Evolutionary conservation across 345 rosid species (phyloP), one percentile per base, ranked within the genome.

Genomic region (Cardamine resedifolia): DNA sequence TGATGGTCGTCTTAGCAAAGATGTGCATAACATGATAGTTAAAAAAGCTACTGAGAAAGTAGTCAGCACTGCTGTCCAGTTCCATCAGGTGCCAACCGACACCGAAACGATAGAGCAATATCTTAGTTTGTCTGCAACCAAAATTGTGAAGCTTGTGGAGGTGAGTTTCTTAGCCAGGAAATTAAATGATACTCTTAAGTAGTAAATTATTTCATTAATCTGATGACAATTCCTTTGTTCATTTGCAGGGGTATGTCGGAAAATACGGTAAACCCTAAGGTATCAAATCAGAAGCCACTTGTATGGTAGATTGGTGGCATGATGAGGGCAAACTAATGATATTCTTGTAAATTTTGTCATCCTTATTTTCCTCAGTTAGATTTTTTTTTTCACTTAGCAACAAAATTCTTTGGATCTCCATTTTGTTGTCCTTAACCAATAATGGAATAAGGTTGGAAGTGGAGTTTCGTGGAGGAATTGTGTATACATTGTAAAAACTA

Each of bases 1-100:
- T 27, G 90, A 86, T 28, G 97, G 98, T 56, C 88, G 73, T 77
- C 85, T 95, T 34, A 87, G 81, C 82, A 90, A 88, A 85, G 94
- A 91, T 44, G 90, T 80, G 15, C 97, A 90, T 80, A 90, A 90
- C 79, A 77, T 71, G 65, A 80, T 90, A 63, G 99, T 87, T 34
- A 95, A 82, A 79, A 91, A 78, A 69, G 82, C 94, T 51, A 77
- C 81, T 52, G 97, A 88, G 41, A 91, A 95, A 80, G 88, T 95
- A 77, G 75, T 91, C 56, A 50, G 82, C 58, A 77, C 86, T 60
- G 79, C 76, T 12, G 52, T 95, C 60, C 86, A 82, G 75, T 74
- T 84, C 27, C 85, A 78, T 71, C 89, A 88, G 64, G 81, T 86
- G 70, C 96, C 96, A 66, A 56, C 79, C 36, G 75, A 88, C 4